Evolutionary conservation across 1,139 yeast genomes (phyloP), one percentile per base, ranked within the genome.

Genomic region (Blastobotrys proliferans): DNA sequence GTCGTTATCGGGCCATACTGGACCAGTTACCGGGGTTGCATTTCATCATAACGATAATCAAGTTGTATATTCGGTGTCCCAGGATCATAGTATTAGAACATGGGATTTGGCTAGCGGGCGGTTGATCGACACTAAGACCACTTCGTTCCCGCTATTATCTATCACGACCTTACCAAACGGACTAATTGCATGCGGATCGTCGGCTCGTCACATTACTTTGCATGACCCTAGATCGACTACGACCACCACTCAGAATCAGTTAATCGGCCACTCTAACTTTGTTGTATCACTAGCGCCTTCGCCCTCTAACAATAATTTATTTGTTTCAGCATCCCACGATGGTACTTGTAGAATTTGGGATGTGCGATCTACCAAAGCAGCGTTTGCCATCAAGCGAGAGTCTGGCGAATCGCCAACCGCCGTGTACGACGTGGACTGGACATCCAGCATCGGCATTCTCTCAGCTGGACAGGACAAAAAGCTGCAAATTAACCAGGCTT

Each of bases 281-380:
- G 97, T 92, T 28, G 94, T 83, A 18, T 76, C 83, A 2, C 69
- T 92, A 51, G 77, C 82, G 33, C 76, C 84, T 4, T 76, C 83
- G 46, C 61, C 61, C 5, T 27, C 44, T 2, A 57, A 57, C 42
- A 54, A 55, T 40, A 81, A 86, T 64, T 78, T 87, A 81, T 76
- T 92, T 58, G 79, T 87, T 17, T 84, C 95, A 6, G 95, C 84
- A 14, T 87, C 97, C 11, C 96, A 88, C 61, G 99, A 92, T 64
- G 97, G 97, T 20, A 84, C 95, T 1, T 94, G 84, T 34, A 82
- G 88, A 56, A 83, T 92, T 17, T 92, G 99, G 99, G 99, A 92
- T 64, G 76, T 90, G 10, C 79, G 99, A 58, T 83, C 96, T 2
- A 85, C 81, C 52, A 78, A 81, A 56, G 75, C 94, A n/a, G 71